Evolutionary conservation across 2,329 filamentous ascomycete species (phyloP), one percentile per base, ranked within the genome.

Genomic region (Pseudopithomyces maydicus): DNA sequence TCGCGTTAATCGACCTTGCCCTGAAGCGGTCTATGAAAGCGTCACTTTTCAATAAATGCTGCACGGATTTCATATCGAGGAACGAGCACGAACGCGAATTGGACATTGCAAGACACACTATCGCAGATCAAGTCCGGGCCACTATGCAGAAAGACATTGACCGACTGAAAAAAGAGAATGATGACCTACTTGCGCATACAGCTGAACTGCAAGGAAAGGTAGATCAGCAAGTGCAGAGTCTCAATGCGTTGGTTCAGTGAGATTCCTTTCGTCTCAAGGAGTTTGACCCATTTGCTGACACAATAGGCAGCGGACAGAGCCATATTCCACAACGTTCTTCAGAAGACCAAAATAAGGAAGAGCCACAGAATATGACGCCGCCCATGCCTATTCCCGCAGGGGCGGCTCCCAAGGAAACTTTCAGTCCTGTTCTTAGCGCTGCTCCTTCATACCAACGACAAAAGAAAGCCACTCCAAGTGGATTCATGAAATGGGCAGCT

Each of bases 1-100:
- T 57, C 12, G 19, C 38, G 0, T 41, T 46, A 1, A 41, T 57
- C 19, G 55, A 57, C 22, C 46, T 19, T 6, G 8, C 22, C 3
- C 20, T 32, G 11, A 17, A 19, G 15, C 3, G n/a, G 10, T 6
- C 26, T 12, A 20, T 12, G 15, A n/a, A 11, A 5, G 15, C 15
- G 7, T 17, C 35, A n/a, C 35, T 57, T 1, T 57, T 57, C 22
- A 38, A 32, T 19, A 19, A 50, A 7, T 57, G 55, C 23, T 57
- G 55, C 36, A 50, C 44, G 33, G 35, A 19, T 2, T 51, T 33
- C n/a, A 46, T 57, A 10, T 26, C 50, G 6, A 19, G 17, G 14
- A 33, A 46, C 5, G 38, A 45, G 5, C 49, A 57, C 43, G 43
- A 53, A 20, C 32, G 36, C 10, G 7, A 20, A 29, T 4, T 46